Evolutionary conservation across 2,329 filamentous ascomycete genomes (phyloP).

Genomic region (Aureobasidium sp.): DNA sequence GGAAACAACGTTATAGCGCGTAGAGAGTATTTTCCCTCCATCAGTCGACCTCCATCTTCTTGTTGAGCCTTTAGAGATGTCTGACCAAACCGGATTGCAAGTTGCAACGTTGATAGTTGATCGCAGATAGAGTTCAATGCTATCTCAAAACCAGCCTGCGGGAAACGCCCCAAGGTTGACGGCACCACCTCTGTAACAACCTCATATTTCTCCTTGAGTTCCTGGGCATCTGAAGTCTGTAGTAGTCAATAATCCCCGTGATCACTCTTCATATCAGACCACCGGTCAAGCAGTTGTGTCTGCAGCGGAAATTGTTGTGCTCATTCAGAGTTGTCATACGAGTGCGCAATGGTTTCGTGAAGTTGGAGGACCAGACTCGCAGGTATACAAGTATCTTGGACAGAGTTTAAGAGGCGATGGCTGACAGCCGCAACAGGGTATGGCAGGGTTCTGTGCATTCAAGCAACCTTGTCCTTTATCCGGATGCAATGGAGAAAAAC

Average conservation of each 20-base stretch:
- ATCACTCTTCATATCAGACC: background rate
- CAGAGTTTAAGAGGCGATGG: background rate
- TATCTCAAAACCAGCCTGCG: background rate
- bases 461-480: background rate
- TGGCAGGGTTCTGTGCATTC: background rate
- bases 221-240: background rate
- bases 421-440: background rate
- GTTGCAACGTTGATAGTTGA: too few relatives aligned
- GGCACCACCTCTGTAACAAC: background rate
- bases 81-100: too few relatives aligned
- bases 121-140: too few relatives aligned
- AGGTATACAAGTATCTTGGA: background rate
- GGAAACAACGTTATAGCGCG: too few relatives aligned
- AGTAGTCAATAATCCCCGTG: background rate
- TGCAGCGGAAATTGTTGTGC: background rate
- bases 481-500: background rate
- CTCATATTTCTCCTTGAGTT: background rate
- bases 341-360: background rate
- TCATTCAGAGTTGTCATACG: background rate
- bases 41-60: too few relatives aligned
- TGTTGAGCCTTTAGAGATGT: too few relatives aligned
- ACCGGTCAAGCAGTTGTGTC: background rate
- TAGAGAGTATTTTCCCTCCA: too few relatives aligned
- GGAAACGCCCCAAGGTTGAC: background rate
- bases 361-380: background rate